These are phyloP conservation scores for Nitzschia inconspicua DNA, from an alignment of 108 stramenopile genomes.

Conservation along the genomic window DNA sequence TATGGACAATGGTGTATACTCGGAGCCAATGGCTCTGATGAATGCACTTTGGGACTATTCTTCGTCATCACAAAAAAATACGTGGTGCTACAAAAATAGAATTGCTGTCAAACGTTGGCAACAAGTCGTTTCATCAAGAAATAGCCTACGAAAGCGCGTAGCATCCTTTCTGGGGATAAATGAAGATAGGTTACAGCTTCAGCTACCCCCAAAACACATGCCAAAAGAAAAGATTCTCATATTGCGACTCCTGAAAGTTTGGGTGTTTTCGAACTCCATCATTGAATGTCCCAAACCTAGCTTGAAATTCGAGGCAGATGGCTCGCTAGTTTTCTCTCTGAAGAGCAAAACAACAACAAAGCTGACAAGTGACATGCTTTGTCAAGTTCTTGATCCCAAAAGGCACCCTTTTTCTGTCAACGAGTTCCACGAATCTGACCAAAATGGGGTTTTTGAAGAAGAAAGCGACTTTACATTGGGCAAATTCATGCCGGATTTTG, in stretches of 20 bases:
- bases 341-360: not conserved
- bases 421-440: conserved; percentile 22
- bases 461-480: conserved; percentile 4
- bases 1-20: conserved; percentile 76
- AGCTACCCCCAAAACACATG: conserved; percentile 52
- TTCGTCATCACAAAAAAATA: conserved; percentile 16
- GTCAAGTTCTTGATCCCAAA: conserved; percentile 46
- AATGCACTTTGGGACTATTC: conserved; percentile 68
- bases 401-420: conserved; percentile 52
- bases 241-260: conserved; percentile 62
- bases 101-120: conserved; percentile 42
- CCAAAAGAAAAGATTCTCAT: conserved; percentile 54
- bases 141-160: conserved; percentile 54
- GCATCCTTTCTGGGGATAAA: conserved; percentile 49
- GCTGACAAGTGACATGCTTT: conserved; percentile 32
- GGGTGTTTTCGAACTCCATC: conserved; percentile 77
- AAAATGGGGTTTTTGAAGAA: conserved; percentile 39
- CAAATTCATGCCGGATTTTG: conserved; percentile 25
- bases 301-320: conserved; percentile 6
- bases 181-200: conserved; percentile 29
- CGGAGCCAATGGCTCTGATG: conserved; percentile 71
- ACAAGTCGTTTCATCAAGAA: conserved; percentile 41
- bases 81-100: conserved; percentile 41
- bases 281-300: conserved; percentile 32
- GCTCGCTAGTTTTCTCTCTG: conserved; percentile 23